phyloP scores from a whole-genome alignment of 1,284 basidiomycete genomes.

The Takashimella koratensis region DNA sequence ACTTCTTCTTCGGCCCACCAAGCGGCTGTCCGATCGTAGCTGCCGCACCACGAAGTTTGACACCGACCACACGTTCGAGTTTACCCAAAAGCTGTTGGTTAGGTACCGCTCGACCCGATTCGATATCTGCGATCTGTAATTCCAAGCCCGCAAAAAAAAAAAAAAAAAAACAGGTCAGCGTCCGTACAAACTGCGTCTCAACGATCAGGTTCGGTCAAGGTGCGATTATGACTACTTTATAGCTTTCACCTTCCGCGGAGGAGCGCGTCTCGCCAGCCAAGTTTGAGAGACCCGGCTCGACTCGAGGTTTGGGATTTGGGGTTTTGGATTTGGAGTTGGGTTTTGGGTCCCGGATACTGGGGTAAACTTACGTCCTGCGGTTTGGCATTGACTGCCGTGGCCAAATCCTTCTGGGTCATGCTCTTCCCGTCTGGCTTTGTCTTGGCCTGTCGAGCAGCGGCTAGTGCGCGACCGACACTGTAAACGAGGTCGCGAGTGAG shows the following conservation, averaged over 20 bases:
- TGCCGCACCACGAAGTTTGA: conserved; percentile 80
- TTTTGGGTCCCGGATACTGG: neutral
- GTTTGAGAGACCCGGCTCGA: too few relatives aligned
- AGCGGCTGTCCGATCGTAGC: conserved; percentile 47
- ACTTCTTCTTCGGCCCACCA: conserved; percentile 45
- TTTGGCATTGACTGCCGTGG: conserved; percentile 56
- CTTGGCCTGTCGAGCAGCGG: conserved; percentile 66
- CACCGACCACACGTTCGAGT: conserved; percentile 81
- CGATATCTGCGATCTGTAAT: conserved; percentile 67
- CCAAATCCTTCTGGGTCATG: conserved; percentile 85
- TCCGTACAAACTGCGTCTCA: neutral
- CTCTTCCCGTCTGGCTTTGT: conserved; percentile 49
- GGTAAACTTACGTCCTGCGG: conserved; percentile 44
- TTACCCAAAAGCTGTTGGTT: conserved; percentile 86
- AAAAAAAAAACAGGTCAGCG: neutral
- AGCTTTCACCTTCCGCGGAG: neutral
- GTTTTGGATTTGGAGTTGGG: too few relatives aligned
- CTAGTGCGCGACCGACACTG: conserved; percentile 67
- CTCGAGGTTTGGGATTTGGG: too few relatives aligned
- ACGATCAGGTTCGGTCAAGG: too few relatives aligned
- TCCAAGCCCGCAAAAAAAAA: neutral
- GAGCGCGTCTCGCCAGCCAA: too few relatives aligned
- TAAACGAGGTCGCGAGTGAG: too few relatives aligned
- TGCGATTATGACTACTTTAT: neutral
- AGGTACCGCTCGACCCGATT: conserved; percentile 82